Evolutionary conservation across 371 early-diverging fungal genomes (phyloP), one percentile per base, ranked within the genome.

Genomic region (Massospora cicadina): DNA sequence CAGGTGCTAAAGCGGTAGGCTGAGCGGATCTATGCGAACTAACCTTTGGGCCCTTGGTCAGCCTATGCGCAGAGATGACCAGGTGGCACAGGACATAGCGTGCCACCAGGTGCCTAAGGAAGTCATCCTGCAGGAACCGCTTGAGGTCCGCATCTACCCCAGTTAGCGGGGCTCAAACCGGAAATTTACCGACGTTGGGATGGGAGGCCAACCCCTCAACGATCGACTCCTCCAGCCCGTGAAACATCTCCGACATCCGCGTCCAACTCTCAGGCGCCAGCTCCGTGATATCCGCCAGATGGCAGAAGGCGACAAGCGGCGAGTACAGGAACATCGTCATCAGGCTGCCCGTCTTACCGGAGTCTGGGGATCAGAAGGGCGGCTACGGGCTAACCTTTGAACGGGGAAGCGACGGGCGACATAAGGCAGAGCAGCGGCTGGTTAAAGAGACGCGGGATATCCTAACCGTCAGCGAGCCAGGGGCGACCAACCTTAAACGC

Each of bases 281-380:
- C 53, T 77, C 74, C 2, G 75, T 77, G 55, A 88, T 78, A 55
- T 81, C 84, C 5, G 86, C 81, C 0, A 90, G 74, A 32, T 80
- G 78, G 56, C 83, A 80, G 62, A 90, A 85, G 0, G 84, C 91
- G 10, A 86, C 75, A 2, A 86, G 62, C 1, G 90, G 87, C 5
- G 88, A 82, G 70, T 92, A 90, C 60, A 97, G 75, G 71, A 95
- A 97, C 58, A 93, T 67, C 0, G 95, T 95, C 66, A 93, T 93
- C 5, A 95, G 75, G 67, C 85, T 87, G 56, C 95, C 95, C 1
- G 87, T 80, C 66, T 83, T 86, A n/a, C 85, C 78, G 17, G 84
- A 82, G 57, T 87, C 88, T 78, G 71, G n/a, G 55, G 63, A 71
- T 33, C 13, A 58, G 53, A 2, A 24, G 10, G 23, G 32, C 54